Evolutionary conservation across 129 eudicot genomes (phyloP).

Genomic region (Flaveria sonorensis): DNA sequence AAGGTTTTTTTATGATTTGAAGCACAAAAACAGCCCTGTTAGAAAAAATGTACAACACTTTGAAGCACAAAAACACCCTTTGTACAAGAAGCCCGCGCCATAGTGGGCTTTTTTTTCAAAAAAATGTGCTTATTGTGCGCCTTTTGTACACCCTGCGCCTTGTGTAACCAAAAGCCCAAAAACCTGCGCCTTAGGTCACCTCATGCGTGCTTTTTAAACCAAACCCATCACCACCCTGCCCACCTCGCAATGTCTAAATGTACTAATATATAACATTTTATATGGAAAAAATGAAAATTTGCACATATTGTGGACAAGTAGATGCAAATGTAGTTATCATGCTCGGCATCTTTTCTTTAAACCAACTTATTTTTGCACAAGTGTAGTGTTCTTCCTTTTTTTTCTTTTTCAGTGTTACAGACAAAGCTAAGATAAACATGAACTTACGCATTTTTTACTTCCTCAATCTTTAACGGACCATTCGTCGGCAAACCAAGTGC

Average conservation of each 20-base stretch:
- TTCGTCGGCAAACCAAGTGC: conserved; percentile 66
- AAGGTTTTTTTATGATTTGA: too few relatives aligned
- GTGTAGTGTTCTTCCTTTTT: not conserved
- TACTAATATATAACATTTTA: not conserved
- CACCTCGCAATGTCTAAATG: not conserved
- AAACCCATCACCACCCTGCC: not conserved
- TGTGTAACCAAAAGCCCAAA: too few relatives aligned
- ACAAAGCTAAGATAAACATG: conserved; percentile 2
- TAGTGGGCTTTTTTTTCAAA: too few relatives aligned
- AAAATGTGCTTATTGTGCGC: too few relatives aligned
- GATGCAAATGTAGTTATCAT: conserved; percentile 9
- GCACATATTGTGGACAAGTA: not conserved
- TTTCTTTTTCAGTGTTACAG: not conserved
- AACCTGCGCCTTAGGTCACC: too few relatives aligned
- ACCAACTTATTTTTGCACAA: not conserved
- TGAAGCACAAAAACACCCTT: too few relatives aligned
- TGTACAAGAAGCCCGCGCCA: too few relatives aligned
- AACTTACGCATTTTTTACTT: conserved; percentile 92
- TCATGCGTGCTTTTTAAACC: too few relatives aligned
- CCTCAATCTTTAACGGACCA: conserved; percentile 78
- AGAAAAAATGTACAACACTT: too few relatives aligned
- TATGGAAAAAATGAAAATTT: not conserved
- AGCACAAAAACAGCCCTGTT: too few relatives aligned
- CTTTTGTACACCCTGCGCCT: too few relatives aligned
- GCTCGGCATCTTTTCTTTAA: conserved; percentile 5